A percentile compares a stretch with the other conserved stretches of the same genome.
phyloP scores from a whole-genome alignment of 2,329 filamentous ascomycete species.

The Taxawa tesnikishii region DNA sequence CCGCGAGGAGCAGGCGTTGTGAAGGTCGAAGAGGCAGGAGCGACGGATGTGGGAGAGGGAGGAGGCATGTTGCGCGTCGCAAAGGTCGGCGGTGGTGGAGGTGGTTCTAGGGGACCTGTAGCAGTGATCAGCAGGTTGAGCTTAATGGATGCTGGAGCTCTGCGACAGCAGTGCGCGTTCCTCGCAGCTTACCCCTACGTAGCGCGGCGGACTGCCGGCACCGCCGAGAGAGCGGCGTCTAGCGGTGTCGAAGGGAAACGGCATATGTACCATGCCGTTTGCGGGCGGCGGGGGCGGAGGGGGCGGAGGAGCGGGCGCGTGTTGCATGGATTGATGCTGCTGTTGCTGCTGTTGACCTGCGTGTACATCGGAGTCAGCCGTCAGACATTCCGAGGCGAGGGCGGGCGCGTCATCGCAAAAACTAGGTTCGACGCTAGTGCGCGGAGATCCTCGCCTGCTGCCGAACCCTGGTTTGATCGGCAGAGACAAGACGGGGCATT shows the following conservation, averaged over 20 bases:
- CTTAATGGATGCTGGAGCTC: slow-evolving; percentile 3
- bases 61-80: slow-evolving; percentile 34
- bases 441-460: not conserved
- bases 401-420: too few species aligned
- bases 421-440: slow-evolving; percentile 3
- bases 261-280: slow-evolving; percentile 21
- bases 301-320: slow-evolving; percentile 11
- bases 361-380: not conserved
- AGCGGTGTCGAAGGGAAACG: slow-evolving; percentile 28
- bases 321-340: slow-evolving; percentile 9
- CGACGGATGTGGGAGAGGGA: slow-evolving; percentile 33
- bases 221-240: slow-evolving; percentile 31
- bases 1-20: slow-evolving; percentile 24
- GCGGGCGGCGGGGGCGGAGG: slow-evolving; percentile 11
- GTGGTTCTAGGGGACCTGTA: slow-evolving; percentile 16
- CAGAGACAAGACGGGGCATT: not conserved
- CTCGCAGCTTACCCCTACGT: slow-evolving; percentile 19
- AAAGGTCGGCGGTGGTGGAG: slow-evolving; percentile 29
- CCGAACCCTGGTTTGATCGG: not conserved
- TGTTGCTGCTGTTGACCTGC: slow-evolving; percentile 7
- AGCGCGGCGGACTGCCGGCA: slow-evolving; percentile 20
- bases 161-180: not conserved
- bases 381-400: too few species aligned
- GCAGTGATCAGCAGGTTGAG: slow-evolving; percentile 1
- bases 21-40: slow-evolving; percentile 26